These are phyloP conservation scores for Aspergillus asperescens DNA, from an alignment of 495 filamentous ascomycete species.

Conservation along the genomic window DNA sequence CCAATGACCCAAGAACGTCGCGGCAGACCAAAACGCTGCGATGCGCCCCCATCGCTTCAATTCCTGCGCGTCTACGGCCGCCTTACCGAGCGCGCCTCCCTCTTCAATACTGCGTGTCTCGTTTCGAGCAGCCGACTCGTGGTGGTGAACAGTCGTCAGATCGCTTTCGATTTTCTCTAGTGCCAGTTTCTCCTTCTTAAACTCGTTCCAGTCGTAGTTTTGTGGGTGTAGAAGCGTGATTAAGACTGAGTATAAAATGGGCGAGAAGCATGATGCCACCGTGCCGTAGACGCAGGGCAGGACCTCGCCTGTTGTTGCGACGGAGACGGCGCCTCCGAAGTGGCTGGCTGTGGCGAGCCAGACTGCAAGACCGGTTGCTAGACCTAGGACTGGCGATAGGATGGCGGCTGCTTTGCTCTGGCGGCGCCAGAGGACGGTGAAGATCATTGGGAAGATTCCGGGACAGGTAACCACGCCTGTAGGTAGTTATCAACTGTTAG, in stretches of 20 bases:
- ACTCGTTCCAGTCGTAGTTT: slow-evolving; percentile 24
- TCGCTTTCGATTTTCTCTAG: neutral
- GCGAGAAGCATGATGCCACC: slow-evolving; percentile 19
- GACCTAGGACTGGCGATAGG: slow-evolving; percentile 34
- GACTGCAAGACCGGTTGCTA: slow-evolving; percentile 29
- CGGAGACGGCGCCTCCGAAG: slow-evolving; percentile 31
- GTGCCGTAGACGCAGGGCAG: slow-evolving; percentile 32
- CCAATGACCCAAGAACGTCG: slow-evolving; percentile 37
- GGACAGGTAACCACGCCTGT: slow-evolving; percentile 9
- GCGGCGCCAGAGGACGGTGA: slow-evolving; percentile 36
- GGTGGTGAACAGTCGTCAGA: neutral
- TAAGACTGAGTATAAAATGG: slow-evolving; percentile 13
- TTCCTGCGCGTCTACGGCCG: neutral
- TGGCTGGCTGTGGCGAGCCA: slow-evolving; percentile 36
- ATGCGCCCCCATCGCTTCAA: slow-evolving; percentile 36
- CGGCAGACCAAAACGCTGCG: slow-evolving; percentile 32
- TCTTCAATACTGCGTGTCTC: neutral
- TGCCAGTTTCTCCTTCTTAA: neutral
- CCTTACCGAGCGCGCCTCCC: neutral
- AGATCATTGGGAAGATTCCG: slow-evolving; percentile 31
- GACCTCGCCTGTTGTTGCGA: slow-evolving; percentile 30
- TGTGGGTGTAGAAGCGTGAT: slow-evolving; percentile 10
- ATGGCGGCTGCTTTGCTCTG: slow-evolving; percentile 31
- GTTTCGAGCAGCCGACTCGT: slow-evolving; percentile 10
- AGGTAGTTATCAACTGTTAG: neutral